phyloP scores from a whole-genome alignment of 75 land plant genomes.

The Gnetum montanum region DNA sequence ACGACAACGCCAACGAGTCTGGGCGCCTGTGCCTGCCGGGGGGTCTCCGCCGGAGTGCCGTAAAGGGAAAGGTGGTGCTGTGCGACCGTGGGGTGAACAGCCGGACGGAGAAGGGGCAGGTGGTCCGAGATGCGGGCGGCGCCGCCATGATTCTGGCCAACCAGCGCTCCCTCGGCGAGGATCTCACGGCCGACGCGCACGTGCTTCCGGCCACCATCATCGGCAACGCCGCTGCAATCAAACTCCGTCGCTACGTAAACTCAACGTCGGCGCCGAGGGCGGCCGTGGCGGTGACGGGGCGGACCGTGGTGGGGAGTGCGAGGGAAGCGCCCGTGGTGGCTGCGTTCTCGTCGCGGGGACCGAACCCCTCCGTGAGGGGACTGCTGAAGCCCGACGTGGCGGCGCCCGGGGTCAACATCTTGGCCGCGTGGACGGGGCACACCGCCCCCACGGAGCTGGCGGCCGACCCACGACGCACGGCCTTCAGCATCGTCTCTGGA shows the following conservation, averaged over 20 bases:
- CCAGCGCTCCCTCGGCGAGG: conserved; percentile 5
- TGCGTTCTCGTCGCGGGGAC: conserved; percentile 63
- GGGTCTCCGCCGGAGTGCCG: conserved; percentile 17
- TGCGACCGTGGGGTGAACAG: conserved; percentile 13
- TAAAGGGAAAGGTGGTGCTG: conserved; percentile 20
- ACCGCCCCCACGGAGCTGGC: too few relatives aligned
- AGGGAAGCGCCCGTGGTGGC: conserved; percentile 73
- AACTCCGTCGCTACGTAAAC: too few relatives aligned
- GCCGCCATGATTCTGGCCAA: conserved; percentile 25
- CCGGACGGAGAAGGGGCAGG: conserved; percentile 6
- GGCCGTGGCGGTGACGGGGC: conserved; percentile 27
- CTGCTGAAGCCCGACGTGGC: too few relatives aligned
- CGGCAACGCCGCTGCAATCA: neutral
- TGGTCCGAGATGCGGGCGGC: conserved; percentile 28
- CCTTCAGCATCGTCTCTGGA: too few relatives aligned
- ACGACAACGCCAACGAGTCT: too few relatives aligned
- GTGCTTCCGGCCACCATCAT: conserved; percentile 54
- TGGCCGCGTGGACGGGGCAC: too few relatives aligned
- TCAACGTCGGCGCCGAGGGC: conserved; percentile 39
- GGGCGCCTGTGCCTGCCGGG: conserved; percentile 8
- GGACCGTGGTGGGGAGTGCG: conserved; percentile 25
- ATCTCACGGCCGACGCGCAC: conserved; percentile 33
- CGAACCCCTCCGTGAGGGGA: too few relatives aligned
- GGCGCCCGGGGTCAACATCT: too few relatives aligned
- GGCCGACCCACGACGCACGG: too few relatives aligned